Base-by-base conservation (phyloP, 352 stramenopile genomes). In the Pythium dissimile region DNA sequence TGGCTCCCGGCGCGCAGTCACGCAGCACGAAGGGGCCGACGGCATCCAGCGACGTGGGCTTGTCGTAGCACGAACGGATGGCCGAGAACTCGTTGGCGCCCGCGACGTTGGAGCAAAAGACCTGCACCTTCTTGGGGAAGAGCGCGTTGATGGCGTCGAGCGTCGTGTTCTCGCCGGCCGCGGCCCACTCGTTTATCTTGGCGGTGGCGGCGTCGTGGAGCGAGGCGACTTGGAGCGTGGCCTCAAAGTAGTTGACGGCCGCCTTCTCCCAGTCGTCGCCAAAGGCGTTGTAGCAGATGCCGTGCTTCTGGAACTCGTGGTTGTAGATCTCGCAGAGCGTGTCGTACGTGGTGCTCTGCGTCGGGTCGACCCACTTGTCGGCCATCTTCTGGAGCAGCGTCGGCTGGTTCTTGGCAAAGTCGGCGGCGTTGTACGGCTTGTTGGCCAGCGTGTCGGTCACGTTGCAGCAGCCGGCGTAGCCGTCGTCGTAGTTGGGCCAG, bases 281-380 rank as follows among this genome's bases (percentile, higher is more conserved):
- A 9, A 70, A 66, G 0, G 78, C 79, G 20, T 72, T 73, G 54
- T 80, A 89, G 66, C 78, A 88, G 21, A 87, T 55, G 12, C 80
- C 80, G 61, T 91, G 80, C 69, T 89, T 88, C 66, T 88, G 78
- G 70, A 83, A 88, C 59, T 88, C 76, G 71, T 89, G 76, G 66
- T 86, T 72, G 67, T 91, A 90, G 61, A 86, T 81, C 65, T 90
- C 75, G 46, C 80, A 90, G 8, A 90, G 67, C 48, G 68, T 65
- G 55, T 85, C 69, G 58, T 80, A 75, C 13, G 71, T 68, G 27
- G 61, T 77, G 18, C 55, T 30, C 32, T 79, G 60, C 18, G 80
- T 80, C 26, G 80, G 67, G 45, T 91, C 80, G 28, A 86, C 52
- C 80, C 80, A 91, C 59, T 77, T 69, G n/a, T 66, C 51, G 11